Evolutionary conservation across 148 eudicot species (phyloP), one percentile per base, ranked within the genome.

Genomic region (Arctostaphylos glauca): DNA sequence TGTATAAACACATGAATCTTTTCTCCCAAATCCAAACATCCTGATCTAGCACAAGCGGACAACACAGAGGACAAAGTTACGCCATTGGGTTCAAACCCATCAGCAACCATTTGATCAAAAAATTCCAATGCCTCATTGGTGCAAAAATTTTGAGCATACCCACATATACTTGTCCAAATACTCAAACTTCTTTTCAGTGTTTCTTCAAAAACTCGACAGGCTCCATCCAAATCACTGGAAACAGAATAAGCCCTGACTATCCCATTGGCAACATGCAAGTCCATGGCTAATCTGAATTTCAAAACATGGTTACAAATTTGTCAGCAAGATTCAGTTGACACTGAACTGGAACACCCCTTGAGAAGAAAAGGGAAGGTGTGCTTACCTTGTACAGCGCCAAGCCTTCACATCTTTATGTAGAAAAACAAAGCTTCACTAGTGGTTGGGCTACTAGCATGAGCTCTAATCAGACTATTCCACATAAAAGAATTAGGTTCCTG

Each of bases 391-490:
- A 50, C 7, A 66, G 85, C 87, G 43, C 88, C 80, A 6, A 79
- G 72, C 83, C 89, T 85, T 9, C 87, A 90, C 98, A 94, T 92
- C 13, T 90, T 88, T 0, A 84, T 50, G 72, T 88, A 94, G 83
- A 94, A 84, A n/a, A 50, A 82, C 71, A 94, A n/a, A 50, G 93
- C 91, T 46, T 84, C 80, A 7, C 6, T n/a, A 7, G 95, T 94
- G 5, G 81, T 83, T 60, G 74, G 41, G 54, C 87, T 80, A 71
- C 83, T 79, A 55, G 97, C 94, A 49, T 83, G 87, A 13, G 94
- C 95, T 85, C 95, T 87, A 21, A 94, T 91, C 83, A 94, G 79
- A 0, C 96, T 94, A 82, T 94, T 94, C 91, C 92, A 94, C 94
- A 94, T 94, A 70, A 93, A 93, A 18, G 87, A 82, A 76, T 89